Base-by-base conservation (phyloP, 768 basidiomycete species). In the Amylocystis lapponica region DNA sequence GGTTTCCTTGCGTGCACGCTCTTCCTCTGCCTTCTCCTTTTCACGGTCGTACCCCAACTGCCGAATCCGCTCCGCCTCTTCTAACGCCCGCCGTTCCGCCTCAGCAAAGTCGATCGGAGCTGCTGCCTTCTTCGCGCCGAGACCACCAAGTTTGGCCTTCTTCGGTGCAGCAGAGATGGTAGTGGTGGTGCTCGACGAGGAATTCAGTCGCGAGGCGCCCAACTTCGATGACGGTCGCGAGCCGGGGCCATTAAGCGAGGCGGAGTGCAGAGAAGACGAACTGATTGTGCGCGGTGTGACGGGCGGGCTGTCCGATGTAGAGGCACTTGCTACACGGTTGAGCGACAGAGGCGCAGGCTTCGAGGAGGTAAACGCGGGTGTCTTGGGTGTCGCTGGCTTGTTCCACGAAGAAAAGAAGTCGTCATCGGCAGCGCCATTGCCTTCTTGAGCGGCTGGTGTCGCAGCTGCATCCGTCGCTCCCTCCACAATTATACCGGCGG, bases 371-470 rank as follows among this genome's bases (percentile, higher is more conserved):
- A 58, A 50, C 37, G 13, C 55, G 12, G 21, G 19, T 7, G 71
- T 45, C 45, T 67, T 65, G 20, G 59, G 47, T 0, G 60, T 43
- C 12, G 65, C 66, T 1, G 89, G 84, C 61, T 95, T 95, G 50
- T 94, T 92, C 94, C 95, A 98, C 21, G 89, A 86, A 36, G 89
- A 82, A 67, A 97, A 99, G 66, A 99, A 99, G 60, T 97, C 94
- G 8, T 96, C 94, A 40, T 91, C 91, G n/a, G n/a, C n/a, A n/a
- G n/a, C n/a, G n/a, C n/a, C n/a, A 0, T 68, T 66, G 33, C 70
- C 47, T 60, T 60, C 42, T 66, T 69, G 23, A 55, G 64, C n/a
- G 2, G 33, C 26, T 13, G 50, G 41, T 1, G 48, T 33, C 2
- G 58, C 56, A 13, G 52, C 46, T 13, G 59, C 38, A 0, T 74